A percentile compares a stretch with the other conserved stretches of the same genome.
These are phyloP conservation scores for Exophiala sp. DNA, from an alignment of 2,329 filamentous ascomycete species.

Conservation along the genomic window DNA sequence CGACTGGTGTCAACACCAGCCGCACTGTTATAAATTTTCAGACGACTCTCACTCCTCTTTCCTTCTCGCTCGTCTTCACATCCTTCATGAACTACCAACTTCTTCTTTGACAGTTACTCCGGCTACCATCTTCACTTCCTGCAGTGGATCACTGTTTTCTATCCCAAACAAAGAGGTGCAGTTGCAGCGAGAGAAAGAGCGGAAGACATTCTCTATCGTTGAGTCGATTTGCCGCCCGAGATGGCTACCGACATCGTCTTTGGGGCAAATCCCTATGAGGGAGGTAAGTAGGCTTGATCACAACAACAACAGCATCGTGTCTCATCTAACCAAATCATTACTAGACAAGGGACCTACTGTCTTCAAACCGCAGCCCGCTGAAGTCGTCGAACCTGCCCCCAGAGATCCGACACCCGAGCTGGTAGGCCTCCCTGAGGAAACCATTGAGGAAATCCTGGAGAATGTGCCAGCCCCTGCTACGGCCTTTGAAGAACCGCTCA, in stretches of 20 bases:
- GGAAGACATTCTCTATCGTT: no score
- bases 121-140: not conserved
- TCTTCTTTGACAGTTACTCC: not conserved
- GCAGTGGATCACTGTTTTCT: no score
- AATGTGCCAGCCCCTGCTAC: not conserved
- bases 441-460: conserved; percentile 13
- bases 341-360: not conserved
- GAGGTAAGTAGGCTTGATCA: not conserved
- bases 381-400: not conserved
- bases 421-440: conserved; percentile 19
- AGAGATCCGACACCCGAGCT: conserved; percentile 14
- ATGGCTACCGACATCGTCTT: no score
- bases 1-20: not conserved
- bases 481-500: not conserved
- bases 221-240: no score
- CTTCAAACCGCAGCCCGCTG: not conserved
- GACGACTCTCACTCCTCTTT: not conserved
- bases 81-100: not conserved
- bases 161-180: no score
- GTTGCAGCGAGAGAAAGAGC: no score
- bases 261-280: not conserved
- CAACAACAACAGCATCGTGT: not conserved
- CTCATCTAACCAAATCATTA: not conserved
- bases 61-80: not conserved
- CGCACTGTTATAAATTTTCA: not conserved